phyloP scores from a whole-genome alignment of 257 asterid species.

The Scutellaria baicalensis region DNA sequence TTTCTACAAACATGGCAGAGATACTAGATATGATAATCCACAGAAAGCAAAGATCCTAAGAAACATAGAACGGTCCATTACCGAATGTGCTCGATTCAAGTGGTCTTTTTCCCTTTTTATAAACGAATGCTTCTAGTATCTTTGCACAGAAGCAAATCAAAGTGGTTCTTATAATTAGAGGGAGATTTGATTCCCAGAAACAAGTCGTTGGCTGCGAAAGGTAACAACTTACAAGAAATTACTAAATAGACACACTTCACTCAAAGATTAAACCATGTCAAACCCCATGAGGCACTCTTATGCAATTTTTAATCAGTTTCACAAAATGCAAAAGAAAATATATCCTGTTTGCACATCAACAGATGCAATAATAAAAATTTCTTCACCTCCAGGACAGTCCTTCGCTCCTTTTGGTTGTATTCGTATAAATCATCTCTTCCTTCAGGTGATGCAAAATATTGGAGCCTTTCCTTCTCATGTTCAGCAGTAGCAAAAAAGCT shows the following conservation, averaged over 20 bases:
- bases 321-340: constrained; percentile 2
- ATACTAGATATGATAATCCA: neutral
- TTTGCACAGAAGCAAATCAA: neutral
- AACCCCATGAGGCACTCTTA: neutral
- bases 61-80: neutral
- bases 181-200: neutral
- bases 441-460: constrained; percentile 83
- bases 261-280: neutral
- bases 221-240: neutral
- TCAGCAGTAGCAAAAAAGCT: constrained; percentile 79
- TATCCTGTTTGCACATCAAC: neutral
- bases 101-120: neutral
- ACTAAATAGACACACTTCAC: neutral
- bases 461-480: constrained; percentile 95
- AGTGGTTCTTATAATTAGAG: neutral
- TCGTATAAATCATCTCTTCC: constrained; percentile 97
- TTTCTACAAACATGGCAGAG: neutral
- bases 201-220: neutral
- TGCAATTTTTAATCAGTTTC: neutral
- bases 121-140: neutral
- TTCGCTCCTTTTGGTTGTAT: constrained; percentile 86
- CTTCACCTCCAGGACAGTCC: constrained; percentile 91
- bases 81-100: neutral
- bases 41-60: neutral
- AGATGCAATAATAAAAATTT: neutral